These are phyloP conservation scores for Pelargonium nanum DNA, from an alignment of 345 rosid species.

Conservation along the genomic window DNA sequence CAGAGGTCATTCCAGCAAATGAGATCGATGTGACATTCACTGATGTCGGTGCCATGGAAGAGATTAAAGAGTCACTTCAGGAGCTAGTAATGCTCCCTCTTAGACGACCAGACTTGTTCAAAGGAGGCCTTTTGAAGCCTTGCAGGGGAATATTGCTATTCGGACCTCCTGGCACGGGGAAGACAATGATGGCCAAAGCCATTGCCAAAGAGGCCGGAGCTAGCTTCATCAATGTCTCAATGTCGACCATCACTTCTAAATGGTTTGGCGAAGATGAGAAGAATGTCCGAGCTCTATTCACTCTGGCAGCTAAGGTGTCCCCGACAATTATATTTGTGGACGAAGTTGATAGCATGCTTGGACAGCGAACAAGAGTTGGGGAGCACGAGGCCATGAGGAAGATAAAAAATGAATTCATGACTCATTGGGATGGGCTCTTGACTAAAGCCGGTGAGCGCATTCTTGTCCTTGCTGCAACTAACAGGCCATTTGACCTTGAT, in stretches of 20 bases:
- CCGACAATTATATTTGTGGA: conserved; percentile 94
- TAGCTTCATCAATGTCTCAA: conserved; percentile 88
- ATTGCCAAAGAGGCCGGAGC: conserved; percentile 96
- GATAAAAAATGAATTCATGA: conserved; percentile 26
- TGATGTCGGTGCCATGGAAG: conserved; percentile 85
- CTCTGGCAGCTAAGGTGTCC: conserved; percentile 80
- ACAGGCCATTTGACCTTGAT: conserved; percentile 91
- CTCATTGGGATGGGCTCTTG: conserved; percentile 87
- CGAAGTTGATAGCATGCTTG: conserved; percentile 98
- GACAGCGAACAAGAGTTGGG: conserved; percentile 82
- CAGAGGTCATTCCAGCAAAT: conserved; percentile 75
- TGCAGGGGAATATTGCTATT: conserved; percentile 94
- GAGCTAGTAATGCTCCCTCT: conserved; percentile 97
- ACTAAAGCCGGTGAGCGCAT: conserved; percentile 74
- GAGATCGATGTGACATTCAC: conserved; percentile 63
- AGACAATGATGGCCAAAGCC: conserved; percentile 97
- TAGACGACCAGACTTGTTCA: conserved; percentile 78
- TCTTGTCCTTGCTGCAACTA: conserved; percentile 93
- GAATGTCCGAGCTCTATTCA: conserved; percentile 85
- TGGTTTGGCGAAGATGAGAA: conserved; percentile 99
- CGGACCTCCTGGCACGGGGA: conserved; percentile 97
- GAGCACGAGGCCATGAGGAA: conserved; percentile 74
- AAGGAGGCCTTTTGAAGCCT: conserved; percentile 80
- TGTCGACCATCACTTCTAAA: conserved; percentile 95
- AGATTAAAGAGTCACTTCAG: conserved; percentile 81